A percentile compares a stretch with the other conserved stretches of the same genome.
phyloP scores from a whole-genome alignment of 2,329 filamentous ascomycete species.

The Pseudogymnoascus sp. region DNA sequence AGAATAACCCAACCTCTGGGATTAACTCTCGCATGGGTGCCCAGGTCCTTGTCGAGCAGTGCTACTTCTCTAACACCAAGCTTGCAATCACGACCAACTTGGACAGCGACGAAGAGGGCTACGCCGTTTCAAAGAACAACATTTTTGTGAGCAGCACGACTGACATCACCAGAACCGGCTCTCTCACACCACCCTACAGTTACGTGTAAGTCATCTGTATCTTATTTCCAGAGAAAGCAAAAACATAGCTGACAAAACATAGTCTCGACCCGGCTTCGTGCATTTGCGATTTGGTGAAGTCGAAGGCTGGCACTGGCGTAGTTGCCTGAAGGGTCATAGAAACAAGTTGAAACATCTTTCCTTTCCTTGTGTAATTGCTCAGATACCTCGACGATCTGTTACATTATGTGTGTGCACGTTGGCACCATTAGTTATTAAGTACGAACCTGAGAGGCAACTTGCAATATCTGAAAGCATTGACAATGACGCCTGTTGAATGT shows the following conservation, averaged over 20 bases:
- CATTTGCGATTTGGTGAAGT: background rate
- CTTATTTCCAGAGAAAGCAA: background rate
- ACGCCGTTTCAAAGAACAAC: constrained; percentile 9
- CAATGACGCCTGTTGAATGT: background rate
- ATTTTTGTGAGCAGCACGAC: constrained; percentile 14
- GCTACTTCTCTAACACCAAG: background rate
- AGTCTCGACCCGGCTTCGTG: background rate
- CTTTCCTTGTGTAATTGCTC: background rate
- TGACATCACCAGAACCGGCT: constrained; percentile 15
- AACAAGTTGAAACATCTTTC: background rate
- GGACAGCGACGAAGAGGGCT: background rate
- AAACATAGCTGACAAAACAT: background rate
- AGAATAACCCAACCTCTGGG: constrained; percentile 37
- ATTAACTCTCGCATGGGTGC: constrained; percentile 51
- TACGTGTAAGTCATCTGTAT: constrained; percentile 13
- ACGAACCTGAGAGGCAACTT: background rate
- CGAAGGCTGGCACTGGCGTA: background rate
- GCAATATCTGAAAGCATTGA: background rate
- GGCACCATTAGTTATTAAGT: background rate
- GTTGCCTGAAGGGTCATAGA: background rate
- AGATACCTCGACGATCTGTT: background rate
- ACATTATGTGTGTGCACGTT: background rate
- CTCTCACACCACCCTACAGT: constrained; percentile 17
- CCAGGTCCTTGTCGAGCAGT: constrained; percentile 45
- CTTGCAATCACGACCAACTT: constrained; percentile 6